phyloP scores from a whole-genome alignment of 1,284 basidiomycete genomes.

The Cryptococcus jaspeensis region DNA sequence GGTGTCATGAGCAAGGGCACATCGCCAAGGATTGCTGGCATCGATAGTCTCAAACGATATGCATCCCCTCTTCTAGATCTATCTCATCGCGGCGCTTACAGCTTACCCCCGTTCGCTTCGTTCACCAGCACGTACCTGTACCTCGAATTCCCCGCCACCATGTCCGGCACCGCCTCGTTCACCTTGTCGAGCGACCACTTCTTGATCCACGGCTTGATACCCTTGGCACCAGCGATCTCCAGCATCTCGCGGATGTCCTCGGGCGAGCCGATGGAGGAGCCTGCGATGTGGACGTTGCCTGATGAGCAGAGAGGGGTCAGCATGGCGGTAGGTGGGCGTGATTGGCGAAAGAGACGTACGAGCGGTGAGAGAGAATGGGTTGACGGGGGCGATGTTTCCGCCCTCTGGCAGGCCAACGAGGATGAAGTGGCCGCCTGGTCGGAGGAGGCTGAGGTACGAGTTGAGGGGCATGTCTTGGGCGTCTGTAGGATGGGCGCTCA shows the following conservation, averaged over 20 bases:
- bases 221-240: conserved; percentile 43
- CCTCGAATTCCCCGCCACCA: conserved; percentile 52
- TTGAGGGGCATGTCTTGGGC: conserved; percentile 46
- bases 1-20: too few relatives aligned
- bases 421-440: conserved; percentile 49
- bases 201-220: conserved; percentile 51
- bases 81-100: too few relatives aligned
- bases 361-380: conserved; percentile 25
- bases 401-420: conserved; percentile 49
- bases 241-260: conserved; percentile 50
- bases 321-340: too few relatives aligned
- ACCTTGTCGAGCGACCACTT: conserved; percentile 53
- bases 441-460: conserved; percentile 50
- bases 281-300: conserved; percentile 25
- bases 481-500: conserved; percentile 22
- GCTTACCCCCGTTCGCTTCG: conserved; percentile 41
- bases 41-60: too few relatives aligned
- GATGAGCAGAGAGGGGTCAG: too few relatives aligned
- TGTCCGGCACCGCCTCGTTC: conserved; percentile 53
- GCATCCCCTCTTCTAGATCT: too few relatives aligned
- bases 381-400: conserved; percentile 20
- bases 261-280: conserved; percentile 51
- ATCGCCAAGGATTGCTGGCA: too few relatives aligned
- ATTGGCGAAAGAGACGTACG: too few relatives aligned
- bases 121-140: conserved; percentile 56